Evolutionary conservation across 1,284 basidiomycete species (phyloP), one percentile per base, ranked within the genome.

Genomic region (Trametes sp.): DNA sequence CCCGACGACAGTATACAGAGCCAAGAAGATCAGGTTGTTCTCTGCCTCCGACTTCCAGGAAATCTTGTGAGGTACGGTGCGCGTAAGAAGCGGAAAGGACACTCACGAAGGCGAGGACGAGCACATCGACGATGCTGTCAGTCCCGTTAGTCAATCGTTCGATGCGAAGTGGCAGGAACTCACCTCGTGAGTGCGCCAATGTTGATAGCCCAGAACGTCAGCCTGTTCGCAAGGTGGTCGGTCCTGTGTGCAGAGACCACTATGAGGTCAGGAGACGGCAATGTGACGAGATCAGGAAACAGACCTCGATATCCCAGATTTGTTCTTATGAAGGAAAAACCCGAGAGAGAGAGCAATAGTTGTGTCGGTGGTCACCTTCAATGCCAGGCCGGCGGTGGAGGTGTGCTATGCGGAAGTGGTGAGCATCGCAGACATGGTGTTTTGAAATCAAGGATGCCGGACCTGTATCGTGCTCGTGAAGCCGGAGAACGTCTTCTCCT

Each of bases 201-300:
- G 49, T 51, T 51, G 49, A 51, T 51, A 11, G 49, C 49, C 26
- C 29, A 51, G 49, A 51, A 51, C 28, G 29, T 51, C 28, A 51
- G 49, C 49, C 31, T 51, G 49, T 51, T 51, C 13, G 29, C 49
- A 11, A 51, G 29, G n/a, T 51, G 49, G 49, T 51, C 49, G 28
- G 49, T 51, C 29, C 49, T 51, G 24, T 21, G 21, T 26, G 28
- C 5, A n/a, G 10, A 21, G 4, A 29, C 5, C 9, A 24, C 21
- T 11, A 5, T 6, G 11, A 13, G 31, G 31, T 13, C 31, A 33
- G 31, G 31, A 33, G 13, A 13, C 31, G 13, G 13, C 31, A 33
- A 7, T 33, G 31, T 6, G 31, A 33, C 31, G 31, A 13, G 31
- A 6, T 33, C n/a, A n/a, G 31, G 11, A 7, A 5, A 33, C 49